Evolutionary conservation across 2,329 filamentous ascomycete genomes (phyloP), one percentile per base, ranked within the genome.

Genomic region (Phialophora chinensis): DNA sequence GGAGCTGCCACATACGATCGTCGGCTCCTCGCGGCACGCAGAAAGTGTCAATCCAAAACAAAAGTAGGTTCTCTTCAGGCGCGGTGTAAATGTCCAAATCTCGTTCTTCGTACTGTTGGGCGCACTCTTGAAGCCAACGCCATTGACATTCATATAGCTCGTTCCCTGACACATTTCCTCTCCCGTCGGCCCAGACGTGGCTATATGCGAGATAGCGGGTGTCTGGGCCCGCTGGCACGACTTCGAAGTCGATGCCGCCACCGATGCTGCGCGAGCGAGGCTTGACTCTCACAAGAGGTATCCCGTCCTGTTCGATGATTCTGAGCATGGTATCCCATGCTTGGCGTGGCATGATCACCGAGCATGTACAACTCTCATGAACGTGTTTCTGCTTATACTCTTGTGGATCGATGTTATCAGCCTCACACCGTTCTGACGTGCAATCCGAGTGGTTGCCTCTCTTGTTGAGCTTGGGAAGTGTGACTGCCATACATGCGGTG

Each of bases 1-100:
- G 50, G 23, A 53, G 50, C 50, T 53, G 50, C 50, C 50, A 53
- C 50, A 53, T 53, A 12, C 50, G 23, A 12, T 53, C 50, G 23
- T 58, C 35, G 35, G 44, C n/a, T 6, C 38, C 38, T n/a, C 38
- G 38, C 38, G 38, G 38, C 38, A 44, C 38, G 5, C 38, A 44
- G 6, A 44, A 44, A 7, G 38, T 44, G 38, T 44, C 38, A 17
- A 44, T 44, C 38, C 38, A 44, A 8, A 44, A 44, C 38, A 44
- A 44, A 1, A 44, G 17, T 7, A 44, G 38, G 38, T 44, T 44
- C 38, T 44, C 38, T 2, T 6, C 38, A n/a, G 38, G 38, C 38
- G 17, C 38, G 38, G 17, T 7, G 17, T 17, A 44, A 17, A 44
- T 44, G 38, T 44, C 38, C 17, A 44, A 44, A 44, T 44, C 38